Base-by-base conservation (phyloP, 2,329 filamentous ascomycete species). In the Aspergillus hortae region DNA sequence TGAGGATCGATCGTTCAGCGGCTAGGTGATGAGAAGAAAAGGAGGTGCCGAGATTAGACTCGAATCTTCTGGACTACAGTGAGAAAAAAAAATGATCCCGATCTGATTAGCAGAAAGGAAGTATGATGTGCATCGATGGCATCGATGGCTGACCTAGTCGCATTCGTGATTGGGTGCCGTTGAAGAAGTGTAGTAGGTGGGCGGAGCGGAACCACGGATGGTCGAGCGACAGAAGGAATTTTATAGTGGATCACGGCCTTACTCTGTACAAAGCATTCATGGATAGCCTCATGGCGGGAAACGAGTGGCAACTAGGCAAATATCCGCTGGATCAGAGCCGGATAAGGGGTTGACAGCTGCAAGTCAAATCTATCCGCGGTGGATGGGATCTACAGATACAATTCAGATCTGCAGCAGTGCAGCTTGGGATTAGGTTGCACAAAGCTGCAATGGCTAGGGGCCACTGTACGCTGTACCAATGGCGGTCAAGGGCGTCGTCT, bases 121-220 rank as follows among this genome's bases (percentile, higher is more conserved):
- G 44, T 19, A 19, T 46, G 44, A 46, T 46, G 21, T 46, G 44
- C 44, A 38, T 36, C 25, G 49, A 44, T 44, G 49, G 45, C 50
- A 53, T 55, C 48, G 47, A 55, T 55, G 53, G 50, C 53, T 50
- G 38, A 27, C 19, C 40, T 12, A 42, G n/a, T 19, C 7, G 10
- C 11, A 21, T 36, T 12, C 15, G n/a, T 55, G 50, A 53, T 53
- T 55, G 53, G 53, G 44, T 48, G 44, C 44, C 43, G 36, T 46
- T n/a, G 15, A 35, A 25, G 15, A 10, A 23, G n/a, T 10, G 19
- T n/a, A 17, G 30, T 21, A 27, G 30, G 35, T 38, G 35, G 35
- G 14, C 35, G 15, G 15, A n/a, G 35, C 35, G 35, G 50, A 27
- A 51, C 51, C 53, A 51, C 42, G 44, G 47, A 23, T 27, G 32